These are phyloP conservation scores for Epichloe sp. DNA, from an alignment of 2,329 filamentous ascomycete species.

Conservation along the genomic window DNA sequence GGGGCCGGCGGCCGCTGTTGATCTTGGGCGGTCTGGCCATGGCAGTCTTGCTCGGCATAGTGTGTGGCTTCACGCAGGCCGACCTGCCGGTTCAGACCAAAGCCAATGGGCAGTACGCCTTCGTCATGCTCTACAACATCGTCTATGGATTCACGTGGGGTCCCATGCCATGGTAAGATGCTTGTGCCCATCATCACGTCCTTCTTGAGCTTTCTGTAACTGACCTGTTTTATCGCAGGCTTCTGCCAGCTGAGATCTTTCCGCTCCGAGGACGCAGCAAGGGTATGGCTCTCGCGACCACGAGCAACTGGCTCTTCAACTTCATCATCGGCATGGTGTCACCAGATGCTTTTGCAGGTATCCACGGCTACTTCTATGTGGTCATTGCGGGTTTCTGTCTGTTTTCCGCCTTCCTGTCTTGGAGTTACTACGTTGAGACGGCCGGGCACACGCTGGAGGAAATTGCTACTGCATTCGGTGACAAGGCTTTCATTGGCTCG, in stretches of 20 bases:
- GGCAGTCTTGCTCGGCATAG: constrained; percentile 15
- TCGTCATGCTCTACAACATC: constrained; percentile 22
- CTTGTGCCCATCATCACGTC: too few relatives aligned
- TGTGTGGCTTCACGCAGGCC: constrained; percentile 25
- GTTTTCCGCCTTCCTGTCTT: constrained; percentile 16
- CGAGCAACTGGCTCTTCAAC: constrained; percentile 24
- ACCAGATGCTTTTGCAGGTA: constrained; percentile 26
- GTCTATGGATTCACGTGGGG: constrained; percentile 19
- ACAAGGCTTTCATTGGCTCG: constrained; percentile 21
- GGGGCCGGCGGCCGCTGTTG: constrained; percentile 25
- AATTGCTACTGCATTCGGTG: constrained; percentile 28
- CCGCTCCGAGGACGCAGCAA: constrained; percentile 24
- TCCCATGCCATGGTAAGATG: constrained; percentile 19
- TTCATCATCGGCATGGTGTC: constrained; percentile 22
- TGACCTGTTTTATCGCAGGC: constrained; percentile 9
- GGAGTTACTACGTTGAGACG: constrained; percentile 30
- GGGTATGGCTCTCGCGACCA: constrained; percentile 26
- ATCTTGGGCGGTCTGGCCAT: constrained; percentile 11
- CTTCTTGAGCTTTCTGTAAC: too few relatives aligned
- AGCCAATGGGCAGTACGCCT: constrained; percentile 24
- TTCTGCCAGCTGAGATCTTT: constrained; percentile 18
- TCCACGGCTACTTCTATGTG: constrained; percentile 28
- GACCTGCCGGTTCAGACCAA: constrained; percentile 14
- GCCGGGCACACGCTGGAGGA: constrained; percentile 22
- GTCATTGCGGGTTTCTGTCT: constrained; percentile 29